Evolutionary conservation across 257 asterid species (phyloP).

Genomic region (Solanum etuberosum): DNA sequence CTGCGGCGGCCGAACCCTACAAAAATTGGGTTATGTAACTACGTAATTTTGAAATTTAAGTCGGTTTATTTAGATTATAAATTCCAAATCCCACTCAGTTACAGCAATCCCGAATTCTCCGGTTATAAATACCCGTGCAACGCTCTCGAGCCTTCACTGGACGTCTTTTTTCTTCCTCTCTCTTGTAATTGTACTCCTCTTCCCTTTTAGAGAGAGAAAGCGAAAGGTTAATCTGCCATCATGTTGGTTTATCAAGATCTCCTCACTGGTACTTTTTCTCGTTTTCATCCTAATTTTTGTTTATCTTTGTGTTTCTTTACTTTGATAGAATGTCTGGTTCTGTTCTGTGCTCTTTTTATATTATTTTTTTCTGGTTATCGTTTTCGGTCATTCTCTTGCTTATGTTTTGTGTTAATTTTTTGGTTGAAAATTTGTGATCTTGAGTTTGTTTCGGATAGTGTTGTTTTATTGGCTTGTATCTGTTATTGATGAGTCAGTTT

Average conservation of each 20-base stretch:
- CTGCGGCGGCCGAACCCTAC: background rate
- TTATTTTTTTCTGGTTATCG: background rate
- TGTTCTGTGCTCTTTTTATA: background rate
- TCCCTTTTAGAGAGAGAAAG: background rate
- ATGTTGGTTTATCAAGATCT: slow-evolving; percentile 73
- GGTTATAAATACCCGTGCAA: background rate
- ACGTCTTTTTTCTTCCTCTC: background rate
- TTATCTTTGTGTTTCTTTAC: background rate
- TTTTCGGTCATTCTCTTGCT: background rate
- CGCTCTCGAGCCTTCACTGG: background rate
- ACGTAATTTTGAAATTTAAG: background rate
- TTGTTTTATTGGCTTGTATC: background rate
- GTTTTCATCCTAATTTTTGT: background rate
- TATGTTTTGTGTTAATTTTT: background rate
- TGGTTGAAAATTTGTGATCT: background rate
- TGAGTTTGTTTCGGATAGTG: background rate
- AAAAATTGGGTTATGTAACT: background rate
- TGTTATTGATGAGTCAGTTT: background rate
- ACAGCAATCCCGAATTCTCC: background rate
- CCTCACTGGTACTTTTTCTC: background rate
- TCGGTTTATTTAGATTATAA: background rate
- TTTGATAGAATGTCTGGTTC: background rate
- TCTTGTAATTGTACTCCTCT: background rate
- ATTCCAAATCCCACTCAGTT: background rate
- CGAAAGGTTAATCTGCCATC: background rate